Evolutionary conservation across 78 protist genomes (phyloP).

Genomic region (Dictyostelium brefeldianum): DNA sequence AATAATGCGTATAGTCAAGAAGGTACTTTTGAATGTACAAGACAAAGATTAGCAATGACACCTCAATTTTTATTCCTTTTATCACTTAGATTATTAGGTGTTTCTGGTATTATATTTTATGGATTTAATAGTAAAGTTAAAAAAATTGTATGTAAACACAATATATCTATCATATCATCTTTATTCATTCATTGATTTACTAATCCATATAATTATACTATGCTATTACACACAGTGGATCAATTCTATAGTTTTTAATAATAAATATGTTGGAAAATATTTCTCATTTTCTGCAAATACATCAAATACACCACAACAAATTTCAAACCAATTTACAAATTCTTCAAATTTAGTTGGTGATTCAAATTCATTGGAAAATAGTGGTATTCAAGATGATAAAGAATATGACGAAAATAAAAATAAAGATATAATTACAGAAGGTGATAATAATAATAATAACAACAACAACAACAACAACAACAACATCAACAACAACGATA

Average conservation of each 20-base stretch:
- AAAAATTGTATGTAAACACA: slow-evolving; percentile 16
- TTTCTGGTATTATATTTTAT: slow-evolving; percentile 18
- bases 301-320: background rate
- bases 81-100: slow-evolving; percentile 25
- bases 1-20: background rate
- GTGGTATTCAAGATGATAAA: no score
- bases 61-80: slow-evolving; percentile 23
- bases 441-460: no score
- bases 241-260: background rate
- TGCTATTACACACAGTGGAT: no score
- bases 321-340: no score
- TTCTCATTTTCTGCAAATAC: background rate
- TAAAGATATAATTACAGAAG: no score
- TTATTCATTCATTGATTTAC: no score
- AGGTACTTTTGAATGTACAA: background rate
- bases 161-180: background rate
- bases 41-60: background rate
- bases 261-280: background rate
- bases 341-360: no score
- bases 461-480: no score
- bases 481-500: no score
- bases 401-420: no score
- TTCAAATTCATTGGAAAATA: no score
- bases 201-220: no score
- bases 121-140: slow-evolving; percentile 16